Base-by-base conservation (phyloP, 495 filamentous ascomycete species). In the Corynascus novoguineensis region DNA sequence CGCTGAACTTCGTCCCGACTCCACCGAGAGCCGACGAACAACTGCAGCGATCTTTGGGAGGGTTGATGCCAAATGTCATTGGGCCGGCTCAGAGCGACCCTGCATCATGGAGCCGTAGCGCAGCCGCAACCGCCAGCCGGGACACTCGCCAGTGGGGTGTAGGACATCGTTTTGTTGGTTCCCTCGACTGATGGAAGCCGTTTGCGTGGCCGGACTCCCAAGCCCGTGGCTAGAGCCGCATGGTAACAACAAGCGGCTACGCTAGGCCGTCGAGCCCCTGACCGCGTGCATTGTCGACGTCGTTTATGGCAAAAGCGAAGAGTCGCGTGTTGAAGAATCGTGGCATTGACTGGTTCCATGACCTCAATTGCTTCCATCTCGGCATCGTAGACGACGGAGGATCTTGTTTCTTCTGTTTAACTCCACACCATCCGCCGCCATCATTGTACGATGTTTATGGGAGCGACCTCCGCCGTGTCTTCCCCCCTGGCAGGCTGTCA, bases 101-200 rank as follows among this genome's bases (percentile, higher is more conserved):
- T 27, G 52, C 52, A 31, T 47, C 41, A 47, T 22, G 15, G 40
- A 27, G 22, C 29, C 15, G 52, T 47, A 37, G 40, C 41, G 29
- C 53, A 38, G 52, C 52, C 52, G 52, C 47, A 11, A 9, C 40
- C 52, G 38, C 53, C 31, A 38, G 17, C 29, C 52, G 52, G 11
- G 6, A 31, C 29, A 19, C 31, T 5, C 0, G 9, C 0, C 17
- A 25, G 40, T 9, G 40, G 52, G 50, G 27, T 19, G 5, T n/a
- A 34, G 9, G 27, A 19, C 7, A 11, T 29, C 19, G 38, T 29
- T 11, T 27, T 27, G 27, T 5, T 10, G 22, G 49, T 40, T 40
- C 40, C 38, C 12, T 45, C 11, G 17, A 10, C 19, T n/a, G 17
- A 45, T 53, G 17, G 29, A n/a, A n/a, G 25, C 29, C 28, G 3